Evolutionary conservation across 1,284 basidiomycete species (phyloP), one percentile per base, ranked within the genome.

Genomic region (Coniophora puteana): DNA sequence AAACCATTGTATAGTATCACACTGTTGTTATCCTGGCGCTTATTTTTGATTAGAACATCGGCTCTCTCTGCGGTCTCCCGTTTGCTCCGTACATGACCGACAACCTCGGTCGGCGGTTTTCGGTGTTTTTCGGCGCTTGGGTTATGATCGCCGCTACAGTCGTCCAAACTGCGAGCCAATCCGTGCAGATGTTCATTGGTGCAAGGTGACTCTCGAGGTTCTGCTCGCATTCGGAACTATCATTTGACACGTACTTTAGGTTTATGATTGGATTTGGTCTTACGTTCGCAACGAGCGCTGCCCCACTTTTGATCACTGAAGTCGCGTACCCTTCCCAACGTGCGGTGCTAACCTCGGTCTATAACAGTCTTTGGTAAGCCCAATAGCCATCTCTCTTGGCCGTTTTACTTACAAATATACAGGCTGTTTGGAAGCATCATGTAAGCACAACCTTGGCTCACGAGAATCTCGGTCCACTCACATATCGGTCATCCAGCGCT

Each of bases 281-380:
- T 23, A 76, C 73, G 1, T 78, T 78, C 51, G 72, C 72, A 20
- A 67, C 63, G 37, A 58, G 57, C 46, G 70, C 72, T n/a, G 72
- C 75, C 2, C 74, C 75, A 7, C 61, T 78, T 36, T 61, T 80
- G 16, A 67, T 78, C 40, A 71, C 74, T 8, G 77, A 80, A 56
- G 62, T 80, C 29, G 70, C 76, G 1, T 78, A 72, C 53, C 76
- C 76, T 4, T 64, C 69, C 21, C 69, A 77, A 43, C 71, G 76
- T 26, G 76, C 67, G 5, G 76, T 76, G 4, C 61, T 88, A 34
- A 88, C 82, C 4, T 79, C 83, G 3, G 63, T 77, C 28, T 89
- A 87, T 67, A 88, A 78, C 59, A 67, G 71, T 2, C 64, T 77
- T 26, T 77, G 74, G 76, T 75, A 63, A 50, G 55, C 52, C 14